Conservation (phyloP, 176 grass and related monocot genomes). For the Avena atlantica region DNA sequence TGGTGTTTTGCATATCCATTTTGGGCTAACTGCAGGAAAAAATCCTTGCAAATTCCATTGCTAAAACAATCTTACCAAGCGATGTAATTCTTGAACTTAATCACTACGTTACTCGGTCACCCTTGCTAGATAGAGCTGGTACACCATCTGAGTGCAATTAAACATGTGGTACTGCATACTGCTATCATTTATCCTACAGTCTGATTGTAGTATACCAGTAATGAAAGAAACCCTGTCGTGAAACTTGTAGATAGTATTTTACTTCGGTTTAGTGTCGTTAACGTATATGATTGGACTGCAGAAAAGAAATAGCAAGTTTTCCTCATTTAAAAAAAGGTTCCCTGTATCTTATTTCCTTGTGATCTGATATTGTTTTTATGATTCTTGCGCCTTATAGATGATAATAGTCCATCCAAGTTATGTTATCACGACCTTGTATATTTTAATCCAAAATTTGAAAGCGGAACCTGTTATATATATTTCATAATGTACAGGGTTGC, state of each 20-base stretch:
- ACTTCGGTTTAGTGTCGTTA: too few species aligned
- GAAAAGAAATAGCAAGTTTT: background rate
- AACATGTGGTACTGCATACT: background rate
- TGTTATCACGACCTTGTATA: background rate
- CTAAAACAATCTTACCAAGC: background rate
- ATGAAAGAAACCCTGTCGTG: background rate
- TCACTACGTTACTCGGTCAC: background rate
- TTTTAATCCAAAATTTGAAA: background rate
- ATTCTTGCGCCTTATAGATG: background rate
- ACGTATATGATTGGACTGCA: too few species aligned
- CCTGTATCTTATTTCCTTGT: slow-evolving; percentile 24
- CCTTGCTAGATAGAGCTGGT: background rate
- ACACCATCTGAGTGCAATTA: background rate
- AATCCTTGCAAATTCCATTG: background rate
- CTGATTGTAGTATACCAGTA: background rate
- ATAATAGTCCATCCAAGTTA: background rate
- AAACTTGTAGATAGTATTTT: background rate
- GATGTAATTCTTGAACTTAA: slow-evolving; percentile 16
- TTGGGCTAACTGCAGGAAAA: background rate
- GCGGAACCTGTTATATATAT: background rate
- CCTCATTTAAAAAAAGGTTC: background rate
- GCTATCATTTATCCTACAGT: background rate
- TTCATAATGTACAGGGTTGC: background rate
- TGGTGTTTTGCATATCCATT: background rate
- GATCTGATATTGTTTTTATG: slow-evolving; percentile 4